Evolutionary conservation across 225 moss, liverwort and hornwort species (phyloP).

Genomic region (Physcomitrellopsis africana): DNA sequence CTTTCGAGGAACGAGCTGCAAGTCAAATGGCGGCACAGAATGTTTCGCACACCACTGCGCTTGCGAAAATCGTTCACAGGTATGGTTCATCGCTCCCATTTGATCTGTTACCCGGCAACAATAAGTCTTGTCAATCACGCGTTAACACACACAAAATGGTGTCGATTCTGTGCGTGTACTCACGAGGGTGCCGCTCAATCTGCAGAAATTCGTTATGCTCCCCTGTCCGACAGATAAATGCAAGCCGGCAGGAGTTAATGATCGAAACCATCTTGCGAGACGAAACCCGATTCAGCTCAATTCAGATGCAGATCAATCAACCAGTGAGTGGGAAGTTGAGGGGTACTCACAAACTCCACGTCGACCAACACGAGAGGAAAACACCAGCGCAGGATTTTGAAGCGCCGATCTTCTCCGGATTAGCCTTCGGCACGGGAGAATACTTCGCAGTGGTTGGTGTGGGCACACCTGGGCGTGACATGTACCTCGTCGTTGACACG

Average conservation of each 20-base stretch:
- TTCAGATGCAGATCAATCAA: conserved; percentile 26
- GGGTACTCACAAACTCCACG: neutral
- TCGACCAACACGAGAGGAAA: neutral
- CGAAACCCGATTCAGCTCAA: conserved; percentile 33
- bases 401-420: conserved; percentile 38
- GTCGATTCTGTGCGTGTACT: neutral
- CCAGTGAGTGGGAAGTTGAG: neutral
- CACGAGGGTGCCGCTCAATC: neutral
- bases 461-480: conserved; percentile 36
- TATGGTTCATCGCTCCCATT: neutral
- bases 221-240: conserved; percentile 26
- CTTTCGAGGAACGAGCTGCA: neutral
- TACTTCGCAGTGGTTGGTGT: conserved; percentile 46
- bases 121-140: neutral
- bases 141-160: neutral
- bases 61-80: conserved; percentile 37
- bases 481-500: conserved; percentile 43
- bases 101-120: neutral
- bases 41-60: neutral
- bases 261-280: conserved; percentile 33
- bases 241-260: conserved; percentile 35
- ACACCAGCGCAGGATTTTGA: conserved; percentile 14
- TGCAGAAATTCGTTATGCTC: conserved; percentile 31
- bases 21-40: neutral
- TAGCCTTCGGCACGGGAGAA: conserved; percentile 41